Base-by-base conservation (phyloP, 345 rosid genomes). In the Pugionium dolabratum region DNA sequence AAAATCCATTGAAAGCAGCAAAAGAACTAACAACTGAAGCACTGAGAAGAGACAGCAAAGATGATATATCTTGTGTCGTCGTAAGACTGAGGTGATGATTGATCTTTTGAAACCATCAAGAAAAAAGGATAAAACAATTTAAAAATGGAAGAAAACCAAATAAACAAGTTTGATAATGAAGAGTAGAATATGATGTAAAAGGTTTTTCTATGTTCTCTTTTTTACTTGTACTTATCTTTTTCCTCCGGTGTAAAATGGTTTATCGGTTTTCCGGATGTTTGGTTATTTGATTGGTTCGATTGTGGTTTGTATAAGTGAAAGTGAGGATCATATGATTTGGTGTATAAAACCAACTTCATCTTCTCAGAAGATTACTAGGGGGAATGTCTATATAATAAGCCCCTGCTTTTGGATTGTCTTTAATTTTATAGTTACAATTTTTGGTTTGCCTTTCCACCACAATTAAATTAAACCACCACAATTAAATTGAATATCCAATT, bases 61-160 rank as follows among this genome's bases (percentile, higher is more conserved):
- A 88, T 47, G 95, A 88, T 42, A 88, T 88, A 35, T 88, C 95
- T 51, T 88, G 95, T 31, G 81, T 88, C 1, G 91, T 88, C 5
- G 77, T 87, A 62, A 87, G 84, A 70, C 82, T 87, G 67, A 79
- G 83, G 70, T 77, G 76, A 74, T 83, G 69, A 72, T 65, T 9
- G 6, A 60, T 18, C 50, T 8, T 75, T 50, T 57, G 9, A 40
- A 60, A 30, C 40, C 29, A 42, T 33, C 53, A 27, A 39, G 9
- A 54, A 18, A 46, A 47, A 59, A 42, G 3, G 54, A 43, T 70
- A 10, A 43, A 54, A 53, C 45, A 4, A 46, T 50, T 41, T 51
- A 49, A 5, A 34, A 9, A 48, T 26, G 52, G 45, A 52, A 44
- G 44, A 62, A 70, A 11, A 18, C 18, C 18, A 33, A 56, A 55